Evolutionary conservation across 768 basidiomycete species (phyloP), one percentile per base, ranked within the genome.

Genomic region (Strobilomyces confusus): DNA sequence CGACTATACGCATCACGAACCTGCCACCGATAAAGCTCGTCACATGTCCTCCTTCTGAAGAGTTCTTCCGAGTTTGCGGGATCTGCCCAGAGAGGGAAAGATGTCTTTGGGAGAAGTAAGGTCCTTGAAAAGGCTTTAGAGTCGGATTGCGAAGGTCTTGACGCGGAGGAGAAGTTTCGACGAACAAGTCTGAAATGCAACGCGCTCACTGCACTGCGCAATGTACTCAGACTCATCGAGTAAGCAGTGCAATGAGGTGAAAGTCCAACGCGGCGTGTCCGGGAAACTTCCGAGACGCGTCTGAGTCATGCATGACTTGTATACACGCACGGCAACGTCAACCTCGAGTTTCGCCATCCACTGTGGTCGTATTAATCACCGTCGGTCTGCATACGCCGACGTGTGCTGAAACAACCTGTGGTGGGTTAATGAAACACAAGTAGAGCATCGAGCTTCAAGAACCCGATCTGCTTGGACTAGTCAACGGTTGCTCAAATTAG

Each of bases 21-120:
- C 82, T 90, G 88, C 86, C 84, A 86, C 43, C 68, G 63, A 66
- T 98, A 98, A 12, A 98, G 73, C 5, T 79, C 78, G 26, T 86
- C 84, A 34, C 86, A 85, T 4, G 88, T 90, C 58, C 81, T 77
- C 48, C 72, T 69, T 54, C 80, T 77, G 59, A 83, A 85, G 19
- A 72, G 72, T 9, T 72, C 69, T 59, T 91, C 88, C 37, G 80
- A 77, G 55, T 79, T 80, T n/a, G 75, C 73, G 1, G 84, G 79
- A 59, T 91, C 80, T 3, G 79, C 73, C 73, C 87, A 80, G 44
- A 92, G 75, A 2, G 90, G 83, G 65, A 98, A 92, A 0, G 75
- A 58, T 0, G 95, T 94, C 61, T 83, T 86, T 0, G 95, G 95
- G 4, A 98, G 80, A 4, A 83, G 77, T 12, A 99, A 73, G 0